A percentile compares a stretch with the other conserved stretches of the same genome.
Conservation (phyloP, 1,284 basidiomycete species). For the Pseudozyma sp. region DNA sequence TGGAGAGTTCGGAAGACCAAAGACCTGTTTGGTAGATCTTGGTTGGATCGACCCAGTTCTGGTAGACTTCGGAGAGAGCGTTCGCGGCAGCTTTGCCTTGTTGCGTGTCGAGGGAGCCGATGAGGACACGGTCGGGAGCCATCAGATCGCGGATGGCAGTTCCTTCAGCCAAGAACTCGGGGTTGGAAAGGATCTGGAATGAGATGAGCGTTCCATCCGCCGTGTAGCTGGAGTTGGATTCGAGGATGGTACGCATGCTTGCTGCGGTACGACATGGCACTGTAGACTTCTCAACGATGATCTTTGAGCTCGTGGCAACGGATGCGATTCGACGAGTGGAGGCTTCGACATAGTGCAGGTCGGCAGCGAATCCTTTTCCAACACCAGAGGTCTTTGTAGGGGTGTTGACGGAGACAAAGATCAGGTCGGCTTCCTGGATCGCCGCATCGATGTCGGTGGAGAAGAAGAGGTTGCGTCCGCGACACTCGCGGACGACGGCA, state of each 20-base stretch:
- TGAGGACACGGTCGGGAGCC: slow-evolving; percentile 91
- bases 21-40: slow-evolving; percentile 93
- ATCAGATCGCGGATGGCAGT: slow-evolving; percentile 92
- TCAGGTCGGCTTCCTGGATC: slow-evolving; percentile 87
- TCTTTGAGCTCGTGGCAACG: slow-evolving; percentile 90
- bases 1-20: slow-evolving; percentile 98
- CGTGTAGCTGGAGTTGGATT: slow-evolving; percentile 81
- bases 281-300: slow-evolving; percentile 99
- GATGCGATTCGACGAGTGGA: slow-evolving; percentile 95
- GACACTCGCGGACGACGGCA: slow-evolving; percentile 86
- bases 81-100: slow-evolving; percentile 85
- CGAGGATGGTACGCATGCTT: slow-evolving; percentile 98
- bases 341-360: slow-evolving; percentile 79
- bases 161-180: slow-evolving; percentile 98
- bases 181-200: slow-evolving; percentile 99
- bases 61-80: slow-evolving; percentile 83
- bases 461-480: slow-evolving; percentile 97
- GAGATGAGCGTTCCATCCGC: slow-evolving; percentile 79
- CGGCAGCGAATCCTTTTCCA: slow-evolving; percentile 95
- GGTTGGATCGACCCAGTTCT: slow-evolving; percentile 92
- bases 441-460: slow-evolving; percentile 92
- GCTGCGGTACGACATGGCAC: slow-evolving; percentile 98
- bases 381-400: slow-evolving; percentile 98
- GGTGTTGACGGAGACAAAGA: slow-evolving; percentile 86
- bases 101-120: slow-evolving; percentile 89